Base-by-base conservation (phyloP, 2,329 filamentous ascomycete genomes). In the Talaromyces sp. region DNA sequence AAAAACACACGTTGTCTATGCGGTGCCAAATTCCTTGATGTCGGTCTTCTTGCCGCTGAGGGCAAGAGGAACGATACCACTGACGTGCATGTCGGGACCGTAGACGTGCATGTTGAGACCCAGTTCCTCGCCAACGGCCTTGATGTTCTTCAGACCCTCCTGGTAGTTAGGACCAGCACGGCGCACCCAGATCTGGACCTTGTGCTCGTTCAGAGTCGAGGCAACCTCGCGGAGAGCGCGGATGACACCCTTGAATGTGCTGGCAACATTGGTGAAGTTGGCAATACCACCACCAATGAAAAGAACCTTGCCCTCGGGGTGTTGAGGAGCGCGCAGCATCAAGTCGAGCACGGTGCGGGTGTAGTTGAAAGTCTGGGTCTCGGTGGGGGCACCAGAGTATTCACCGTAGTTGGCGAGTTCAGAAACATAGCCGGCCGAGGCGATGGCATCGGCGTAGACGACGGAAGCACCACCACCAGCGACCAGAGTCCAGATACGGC, bases 241-340 rank as follows among this genome's bases (percentile, higher is more conserved):
- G 77, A 99, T 99, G 78, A 99, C 93, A 83, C 95, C 95, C 87
- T 99, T 99, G 89, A 99, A 99, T 66, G 95, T 99, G 71, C 90
- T 95, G 63, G 95, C 95, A 59, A 99, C 95, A 82, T 98, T 99
- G 84, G 95, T 99, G 84, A 99, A 99, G 89, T 99, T 99, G 85
- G 95, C 95, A 85, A 99, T 99, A 86, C 95, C 95, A 82, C 95
- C 95, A 79, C 95, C 95, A 69, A 99, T 98, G 86, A 99, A 99
- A 67, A 99, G 89, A 58, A 99, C 91, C 86, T 98, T 99, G 83
- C 95, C 95, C 73, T 97, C 89, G 64, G 90, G 85, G 78, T 86
- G 84, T 75, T 86, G 78, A 62, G 95, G 93, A 59, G 93, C 89
- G 69, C 95, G 91, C 70, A 99, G 89, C 91, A 99, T 96, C 66